Percentiles rank a stretch among this genome's conserved stretches.
These are phyloP conservation scores for Aspergillus tanneri DNA, from an alignment of 2,329 filamentous ascomycete species.

Conservation along the genomic window DNA sequence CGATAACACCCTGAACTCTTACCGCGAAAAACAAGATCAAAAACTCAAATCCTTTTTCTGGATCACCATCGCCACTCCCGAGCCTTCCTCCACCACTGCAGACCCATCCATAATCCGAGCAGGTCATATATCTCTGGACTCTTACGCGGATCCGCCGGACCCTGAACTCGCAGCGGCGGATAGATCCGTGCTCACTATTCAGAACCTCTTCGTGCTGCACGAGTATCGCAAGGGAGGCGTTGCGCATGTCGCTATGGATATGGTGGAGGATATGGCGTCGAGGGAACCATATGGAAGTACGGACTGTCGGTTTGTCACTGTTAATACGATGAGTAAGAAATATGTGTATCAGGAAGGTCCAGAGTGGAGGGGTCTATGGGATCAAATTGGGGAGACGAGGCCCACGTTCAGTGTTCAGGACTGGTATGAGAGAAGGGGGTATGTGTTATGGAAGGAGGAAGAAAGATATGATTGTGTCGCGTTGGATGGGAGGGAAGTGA, in stretches of 20 bases:
- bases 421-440: slow-evolving; percentile 24
- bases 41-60: slow-evolving; percentile 23
- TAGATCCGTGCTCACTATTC: slow-evolving; percentile 14
- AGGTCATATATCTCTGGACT: slow-evolving; percentile 25
- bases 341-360: slow-evolving; percentile 19
- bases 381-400: slow-evolving; percentile 6
- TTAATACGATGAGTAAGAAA: slow-evolving; percentile 18
- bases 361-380: slow-evolving; percentile 20
- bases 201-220: slow-evolving; percentile 20
- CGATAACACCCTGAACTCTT: slow-evolving; percentile 11
- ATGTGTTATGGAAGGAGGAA: slow-evolving; percentile 22
- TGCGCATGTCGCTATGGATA: slow-evolving; percentile 11
- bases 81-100: background rate
- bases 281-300: slow-evolving; percentile 20
- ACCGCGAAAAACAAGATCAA: slow-evolving; percentile 14
- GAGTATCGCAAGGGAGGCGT: slow-evolving; percentile 17
- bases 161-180: slow-evolving; percentile 16
- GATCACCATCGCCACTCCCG: slow-evolving; percentile 15
- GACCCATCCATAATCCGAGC: slow-evolving; percentile 10
- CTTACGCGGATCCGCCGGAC: slow-evolving; percentile 16
- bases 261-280: slow-evolving; percentile 14
- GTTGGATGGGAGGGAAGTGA: slow-evolving; percentile 14
- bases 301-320: slow-evolving; percentile 17
- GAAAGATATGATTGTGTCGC: slow-evolving; percentile 10
- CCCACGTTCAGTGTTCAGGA: slow-evolving; percentile 20